Conservation (phyloP, 1,139 yeast species). For the Arxiozyma slooffiae region DNA sequence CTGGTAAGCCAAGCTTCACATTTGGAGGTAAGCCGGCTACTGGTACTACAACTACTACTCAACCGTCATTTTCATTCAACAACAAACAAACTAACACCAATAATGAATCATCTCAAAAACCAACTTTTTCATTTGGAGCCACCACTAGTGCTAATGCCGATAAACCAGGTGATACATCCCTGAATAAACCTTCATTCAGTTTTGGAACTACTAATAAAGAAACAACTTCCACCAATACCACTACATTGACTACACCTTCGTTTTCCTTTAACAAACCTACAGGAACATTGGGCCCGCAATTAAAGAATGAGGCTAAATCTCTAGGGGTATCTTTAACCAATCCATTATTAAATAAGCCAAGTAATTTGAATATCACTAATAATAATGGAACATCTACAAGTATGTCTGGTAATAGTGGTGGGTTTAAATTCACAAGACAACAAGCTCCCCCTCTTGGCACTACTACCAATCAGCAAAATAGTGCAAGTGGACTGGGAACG, state of each 20-base stretch:
- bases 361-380: not conserved
- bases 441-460: not conserved
- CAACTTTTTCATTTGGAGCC: slow-evolving; percentile 3
- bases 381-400: slow-evolving; percentile 7
- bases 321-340: slow-evolving; percentile 6
- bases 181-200: not conserved
- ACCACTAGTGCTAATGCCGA: not conserved
- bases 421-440: slow-evolving; percentile 1
- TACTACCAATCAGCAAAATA: not conserved
- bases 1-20: slow-evolving; percentile 5
- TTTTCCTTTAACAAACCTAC: slow-evolving; percentile 4
- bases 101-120: not conserved
- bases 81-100: slow-evolving; percentile 1
- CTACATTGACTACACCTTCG: not conserved
- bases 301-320: slow-evolving; percentile 4
- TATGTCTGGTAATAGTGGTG: slow-evolving; percentile 6
- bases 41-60: not conserved
- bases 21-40: slow-evolving; percentile 5
- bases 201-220: not conserved
- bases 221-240: not conserved
- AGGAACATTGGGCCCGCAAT: not conserved
- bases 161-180: not conserved
- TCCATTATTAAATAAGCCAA: slow-evolving; percentile 3
- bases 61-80: not conserved
- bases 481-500: not conserved